Evolutionary conservation across 2,329 filamentous ascomycete genomes (phyloP), one percentile per base, ranked within the genome.

Genomic region (Botrytis pseudocinerea): DNA sequence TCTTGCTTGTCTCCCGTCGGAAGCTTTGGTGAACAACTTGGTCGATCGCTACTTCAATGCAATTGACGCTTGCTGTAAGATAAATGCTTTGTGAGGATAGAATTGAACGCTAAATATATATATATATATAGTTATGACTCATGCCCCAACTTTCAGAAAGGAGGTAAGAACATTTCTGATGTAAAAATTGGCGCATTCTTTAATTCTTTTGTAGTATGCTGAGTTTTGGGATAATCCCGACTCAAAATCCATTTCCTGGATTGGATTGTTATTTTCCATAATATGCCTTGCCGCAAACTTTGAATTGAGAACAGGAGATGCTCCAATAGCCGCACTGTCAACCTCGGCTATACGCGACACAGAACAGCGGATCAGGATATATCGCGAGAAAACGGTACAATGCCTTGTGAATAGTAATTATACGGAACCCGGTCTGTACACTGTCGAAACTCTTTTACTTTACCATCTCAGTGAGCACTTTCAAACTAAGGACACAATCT

Each of bases 381-480:
- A 85, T 76, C 84, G 87, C 46, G 81, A 83, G 14, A 86, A 85
- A 38, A 84, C 85, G 2, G 85, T 85, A 35, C 85, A 84, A 82
- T 87, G 87, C n/a, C 82, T 90, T 44, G 81, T 86, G 22, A 80
- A 81, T 76, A 84, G 85, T 4, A 85, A 85, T 72, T 89, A 88
- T 77, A 83, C 83, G 1, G 84, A 85, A 60, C 87, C 88, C 0
- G 84, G 82, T 20, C 78, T 82, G 12, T 82, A 80, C 63, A 88
- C 86, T 1, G 80, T 89, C 25, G 85, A 85, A 65, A 85, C 87
- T 3, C 83, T 89, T 61, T 74, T 88, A 12, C 80, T 89, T 18
- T 88, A 87, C 73, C 82, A 85, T 35, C 84, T 89, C 76, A 82
- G 84, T 1, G 84, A 88, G 73, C 88, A 88, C 76, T 78, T 88